A percentile compares a stretch with the other conserved stretches of the same genome.
phyloP scores from a whole-genome alignment of 805 yeast species.

The Candida ponderosae region DNA sequence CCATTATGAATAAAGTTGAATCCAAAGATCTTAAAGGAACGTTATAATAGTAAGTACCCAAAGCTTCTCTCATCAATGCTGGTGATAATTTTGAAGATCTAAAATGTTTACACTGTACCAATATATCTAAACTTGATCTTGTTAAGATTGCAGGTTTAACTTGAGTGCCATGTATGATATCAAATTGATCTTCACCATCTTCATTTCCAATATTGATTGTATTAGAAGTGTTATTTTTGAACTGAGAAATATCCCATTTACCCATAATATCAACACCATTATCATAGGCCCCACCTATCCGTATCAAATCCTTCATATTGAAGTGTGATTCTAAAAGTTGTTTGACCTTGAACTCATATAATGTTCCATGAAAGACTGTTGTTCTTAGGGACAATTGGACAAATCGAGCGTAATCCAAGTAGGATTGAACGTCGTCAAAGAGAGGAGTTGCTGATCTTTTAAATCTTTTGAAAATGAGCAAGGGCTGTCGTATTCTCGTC shows the following conservation, averaged over 20 bases:
- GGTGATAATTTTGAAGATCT: slow-evolving; percentile 34
- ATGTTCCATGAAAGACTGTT: slow-evolving; percentile 42
- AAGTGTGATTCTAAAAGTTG: slow-evolving; percentile 26
- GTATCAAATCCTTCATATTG: slow-evolving; percentile 3
- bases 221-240: background rate
- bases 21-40: slow-evolving; percentile 16
- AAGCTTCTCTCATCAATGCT: slow-evolving; percentile 40
- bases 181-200: slow-evolving; percentile 21
- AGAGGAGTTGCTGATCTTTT: background rate
- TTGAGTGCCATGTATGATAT: slow-evolving; percentile 32
- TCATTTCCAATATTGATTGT: too few species aligned
- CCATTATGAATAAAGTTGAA: slow-evolving; percentile 31
- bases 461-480: background rate
- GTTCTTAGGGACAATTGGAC: slow-evolving; percentile 20
- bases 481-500: too few species aligned
- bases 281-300: slow-evolving; percentile 19
- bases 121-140: slow-evolving; percentile 7
- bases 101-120: slow-evolving; percentile 30
- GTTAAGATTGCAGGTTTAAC: slow-evolving; percentile 23
- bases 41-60: slow-evolving; percentile 40
- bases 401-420: slow-evolving; percentile 22
- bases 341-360: slow-evolving; percentile 42
- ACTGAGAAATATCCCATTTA: slow-evolving; percentile 9
- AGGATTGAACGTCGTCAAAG: slow-evolving; percentile 22
- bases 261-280: slow-evolving; percentile 19